Conservation (phyloP, 352 stramenopile species). For the Phytophthora aleatoria region DNA sequence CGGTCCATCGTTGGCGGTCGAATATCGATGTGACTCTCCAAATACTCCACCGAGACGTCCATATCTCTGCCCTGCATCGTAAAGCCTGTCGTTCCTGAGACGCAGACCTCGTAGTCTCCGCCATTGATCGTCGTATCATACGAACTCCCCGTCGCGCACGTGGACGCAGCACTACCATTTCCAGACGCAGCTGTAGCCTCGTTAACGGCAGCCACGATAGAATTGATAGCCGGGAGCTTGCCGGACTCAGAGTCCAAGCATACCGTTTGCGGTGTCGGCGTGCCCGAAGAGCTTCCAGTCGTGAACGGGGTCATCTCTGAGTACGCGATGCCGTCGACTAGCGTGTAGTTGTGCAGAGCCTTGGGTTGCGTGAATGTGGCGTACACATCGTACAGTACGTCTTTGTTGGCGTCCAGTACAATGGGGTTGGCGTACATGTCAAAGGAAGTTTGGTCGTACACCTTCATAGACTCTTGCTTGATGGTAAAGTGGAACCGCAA, state of each 20-base stretch:
- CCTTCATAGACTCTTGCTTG: conserved; percentile 39
- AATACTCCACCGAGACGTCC: conserved; percentile 25
- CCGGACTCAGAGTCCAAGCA: conserved; percentile 22
- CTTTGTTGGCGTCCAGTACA: conserved; percentile 6
- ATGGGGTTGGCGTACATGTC: conserved; percentile 36
- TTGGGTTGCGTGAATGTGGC: conserved; percentile 22
- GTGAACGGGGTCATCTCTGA: conserved; percentile 14
- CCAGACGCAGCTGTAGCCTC: conserved; percentile 7
- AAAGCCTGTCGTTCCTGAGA: conserved; percentile 19
- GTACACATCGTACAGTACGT: conserved; percentile 36
- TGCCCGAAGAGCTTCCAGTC: conserved; percentile 1
- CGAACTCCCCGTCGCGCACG: background rate
- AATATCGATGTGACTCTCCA: conserved; percentile 20
- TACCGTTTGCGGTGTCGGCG: background rate
- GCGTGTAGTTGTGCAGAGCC: conserved; percentile 32
- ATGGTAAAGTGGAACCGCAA: conserved; percentile 35
- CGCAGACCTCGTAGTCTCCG: conserved; percentile 18
- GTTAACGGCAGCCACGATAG: conserved; percentile 19
- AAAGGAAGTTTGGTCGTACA: conserved; percentile 33
- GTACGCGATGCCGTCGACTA: conserved; percentile 34
- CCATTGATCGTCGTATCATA: conserved; percentile 16
- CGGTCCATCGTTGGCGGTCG: background rate
- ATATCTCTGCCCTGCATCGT: conserved; percentile 21
- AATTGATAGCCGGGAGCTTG: conserved; percentile 23
- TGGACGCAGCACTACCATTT: background rate